Percentiles rank a stretch among this genome's conserved stretches.
phyloP scores from a whole-genome alignment of 75 land plant species.

The Cupressus sempervirens region DNA sequence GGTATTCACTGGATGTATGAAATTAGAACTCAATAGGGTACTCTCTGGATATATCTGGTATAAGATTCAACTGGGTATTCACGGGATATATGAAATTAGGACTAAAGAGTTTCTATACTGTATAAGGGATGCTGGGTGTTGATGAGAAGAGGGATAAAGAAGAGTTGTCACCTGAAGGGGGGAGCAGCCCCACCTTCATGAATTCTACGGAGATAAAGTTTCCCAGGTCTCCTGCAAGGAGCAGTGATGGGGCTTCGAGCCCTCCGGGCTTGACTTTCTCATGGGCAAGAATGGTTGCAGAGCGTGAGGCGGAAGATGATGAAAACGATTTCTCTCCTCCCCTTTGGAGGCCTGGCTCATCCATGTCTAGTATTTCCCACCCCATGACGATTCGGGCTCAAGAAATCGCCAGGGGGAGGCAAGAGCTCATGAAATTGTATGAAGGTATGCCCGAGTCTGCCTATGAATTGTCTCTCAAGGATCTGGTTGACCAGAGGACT shows the following conservation, averaged over 20 bases:
- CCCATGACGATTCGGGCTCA: constrained; percentile 15
- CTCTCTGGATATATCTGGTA: no score
- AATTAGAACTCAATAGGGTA: no score
- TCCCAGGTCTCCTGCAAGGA: not conserved
- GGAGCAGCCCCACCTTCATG: not conserved
- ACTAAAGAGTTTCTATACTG: no score
- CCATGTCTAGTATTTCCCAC: not conserved
- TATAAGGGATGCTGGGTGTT: not conserved
- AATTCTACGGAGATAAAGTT: not conserved
- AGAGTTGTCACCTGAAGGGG: not conserved
- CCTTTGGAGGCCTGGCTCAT: constrained; percentile 13
- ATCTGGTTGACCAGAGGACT: constrained; percentile 39
- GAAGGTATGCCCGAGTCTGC: constrained; percentile 44
- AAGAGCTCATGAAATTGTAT: constrained; percentile 56
- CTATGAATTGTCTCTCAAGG: constrained; percentile 58
- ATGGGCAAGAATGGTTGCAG: not conserved
- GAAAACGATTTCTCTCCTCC: not conserved
- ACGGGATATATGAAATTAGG: not conserved
- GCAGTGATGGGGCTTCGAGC: not conserved
- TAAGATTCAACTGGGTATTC: no score
- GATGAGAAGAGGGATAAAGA: not conserved
- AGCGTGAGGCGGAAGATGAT: not conserved
- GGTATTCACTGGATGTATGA: no score
- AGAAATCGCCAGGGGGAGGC: constrained; percentile 39
- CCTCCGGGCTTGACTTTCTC: not conserved